phyloP scores from a whole-genome alignment of 495 filamentous ascomycete species.

The Glarea lozoyensis region DNA sequence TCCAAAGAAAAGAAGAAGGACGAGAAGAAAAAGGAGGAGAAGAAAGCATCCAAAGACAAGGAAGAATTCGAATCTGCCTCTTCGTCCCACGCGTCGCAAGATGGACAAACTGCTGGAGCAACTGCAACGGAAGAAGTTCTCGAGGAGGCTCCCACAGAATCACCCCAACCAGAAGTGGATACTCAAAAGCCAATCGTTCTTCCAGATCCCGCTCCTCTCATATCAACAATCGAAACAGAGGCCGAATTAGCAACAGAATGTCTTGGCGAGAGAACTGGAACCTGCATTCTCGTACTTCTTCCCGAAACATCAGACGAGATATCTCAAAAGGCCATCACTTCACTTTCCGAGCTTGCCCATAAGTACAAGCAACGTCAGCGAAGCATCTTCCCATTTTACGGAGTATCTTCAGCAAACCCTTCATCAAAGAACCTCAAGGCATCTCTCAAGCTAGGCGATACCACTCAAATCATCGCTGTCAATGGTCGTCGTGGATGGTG shows the following conservation, averaged over 20 bases:
- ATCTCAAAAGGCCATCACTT: slow-evolving; percentile 49
- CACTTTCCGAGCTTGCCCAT: slow-evolving; percentile 63
- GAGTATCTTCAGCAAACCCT: slow-evolving; percentile 55
- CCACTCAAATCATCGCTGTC: slow-evolving; percentile 64
- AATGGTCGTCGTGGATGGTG: slow-evolving; percentile 85
- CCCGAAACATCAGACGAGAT: slow-evolving; percentile 45
- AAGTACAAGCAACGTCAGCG: slow-evolving; percentile 55
- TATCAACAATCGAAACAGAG: slow-evolving; percentile 40
- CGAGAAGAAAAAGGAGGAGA: slow-evolving; percentile 37
- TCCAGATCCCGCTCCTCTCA: slow-evolving; percentile 41
- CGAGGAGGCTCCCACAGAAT: slow-evolving; percentile 33
- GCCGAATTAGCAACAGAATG: slow-evolving; percentile 61
- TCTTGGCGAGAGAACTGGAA: slow-evolving; percentile 64
- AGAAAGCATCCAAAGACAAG: slow-evolving; percentile 37
- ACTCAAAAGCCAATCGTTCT: slow-evolving; percentile 22
- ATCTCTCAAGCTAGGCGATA: slow-evolving; percentile 49
- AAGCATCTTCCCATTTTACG: slow-evolving; percentile 76
- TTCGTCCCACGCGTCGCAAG: slow-evolving; percentile 27
- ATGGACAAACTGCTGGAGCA: slow-evolving; percentile 16
- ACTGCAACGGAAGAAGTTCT: slow-evolving; percentile 25
- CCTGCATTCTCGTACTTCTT: slow-evolving; percentile 78
- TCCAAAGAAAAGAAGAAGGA: slow-evolving; percentile 39
- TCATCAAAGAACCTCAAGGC: slow-evolving; percentile 45
- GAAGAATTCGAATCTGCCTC: slow-evolving; percentile 33
- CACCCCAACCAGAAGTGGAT: slow-evolving; percentile 23